Evolutionary conservation across 2,329 filamentous ascomycete species (phyloP).

Genomic region (Colletotrichum spinosum): DNA sequence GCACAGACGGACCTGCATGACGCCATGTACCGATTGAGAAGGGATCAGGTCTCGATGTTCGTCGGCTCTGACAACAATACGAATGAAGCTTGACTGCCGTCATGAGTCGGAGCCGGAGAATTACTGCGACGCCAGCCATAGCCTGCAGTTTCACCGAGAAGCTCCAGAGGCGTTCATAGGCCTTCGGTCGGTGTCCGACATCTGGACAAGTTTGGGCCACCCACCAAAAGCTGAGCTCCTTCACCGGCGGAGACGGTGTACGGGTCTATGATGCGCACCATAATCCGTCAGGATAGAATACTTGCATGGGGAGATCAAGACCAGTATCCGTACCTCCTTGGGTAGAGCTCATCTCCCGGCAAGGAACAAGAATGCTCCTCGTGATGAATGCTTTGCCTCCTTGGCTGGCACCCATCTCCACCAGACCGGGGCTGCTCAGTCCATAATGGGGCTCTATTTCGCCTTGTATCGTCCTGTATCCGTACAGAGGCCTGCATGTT

Average conservation of each 20-base stretch:
- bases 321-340: constrained; percentile 15
- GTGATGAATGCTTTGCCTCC: constrained; percentile 34
- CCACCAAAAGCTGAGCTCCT: too few species aligned
- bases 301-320: constrained; percentile 25
- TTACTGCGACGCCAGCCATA: neutral
- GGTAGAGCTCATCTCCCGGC: constrained; percentile 31
- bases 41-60: constrained; percentile 7
- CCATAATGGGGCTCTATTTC: constrained; percentile 27
- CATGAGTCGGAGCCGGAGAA: constrained; percentile 12
- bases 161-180: neutral
- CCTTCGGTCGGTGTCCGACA: constrained; percentile 4
- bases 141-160: neutral
- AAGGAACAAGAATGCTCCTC: constrained; percentile 29
- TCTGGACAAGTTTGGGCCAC: neutral
- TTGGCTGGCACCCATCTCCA: constrained; percentile 34
- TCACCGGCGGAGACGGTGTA: neutral
- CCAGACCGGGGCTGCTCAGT: constrained; percentile 27
- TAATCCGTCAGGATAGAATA: neutral
- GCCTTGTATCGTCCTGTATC: neutral
- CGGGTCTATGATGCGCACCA: neutral
- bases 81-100: constrained; percentile 2
- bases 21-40: constrained; percentile 34
- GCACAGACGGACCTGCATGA: constrained; percentile 40
- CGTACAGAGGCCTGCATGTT: too few species aligned
- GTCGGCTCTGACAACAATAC: constrained; percentile 24